phyloP scores from a whole-genome alignment of 257 asterid genomes.

The Coffea canephora region DNA sequence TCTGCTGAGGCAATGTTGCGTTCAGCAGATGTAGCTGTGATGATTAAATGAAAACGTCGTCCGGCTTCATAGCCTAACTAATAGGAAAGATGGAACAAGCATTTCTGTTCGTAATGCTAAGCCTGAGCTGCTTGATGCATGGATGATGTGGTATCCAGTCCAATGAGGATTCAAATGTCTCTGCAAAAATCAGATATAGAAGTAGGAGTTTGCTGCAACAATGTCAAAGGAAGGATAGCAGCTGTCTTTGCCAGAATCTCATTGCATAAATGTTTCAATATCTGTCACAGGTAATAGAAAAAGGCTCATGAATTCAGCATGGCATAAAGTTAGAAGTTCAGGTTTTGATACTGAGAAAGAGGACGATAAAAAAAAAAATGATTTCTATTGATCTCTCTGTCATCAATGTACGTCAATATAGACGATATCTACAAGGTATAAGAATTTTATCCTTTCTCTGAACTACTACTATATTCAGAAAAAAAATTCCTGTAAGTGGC shows the following conservation, averaged over 20 bases:
- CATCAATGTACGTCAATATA: constrained; percentile 19
- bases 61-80: constrained; percentile 27
- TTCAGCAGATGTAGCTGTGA: constrained; percentile 28
- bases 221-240: neutral
- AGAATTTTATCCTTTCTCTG: neutral
- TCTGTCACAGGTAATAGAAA: neutral
- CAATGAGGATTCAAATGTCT: constrained; percentile 46
- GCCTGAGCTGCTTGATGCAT: constrained; percentile 46
- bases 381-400: constrained; percentile 13
- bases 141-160: constrained; percentile 45
- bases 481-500: constrained; percentile 12
- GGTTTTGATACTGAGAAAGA: neutral
- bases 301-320: neutral
- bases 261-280: neutral
- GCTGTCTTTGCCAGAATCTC: neutral
- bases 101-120: constrained; percentile 31
- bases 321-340: neutral
- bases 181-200: constrained; percentile 23
- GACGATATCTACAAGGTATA: constrained; percentile 15
- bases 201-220: neutral
- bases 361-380: too few relatives aligned
- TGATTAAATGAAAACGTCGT: constrained; percentile 26
- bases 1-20: constrained; percentile 26
- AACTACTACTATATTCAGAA: neutral
- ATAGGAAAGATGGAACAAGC: constrained; percentile 34